Evolutionary conservation across 2,329 filamentous ascomycete genomes (phyloP).

Genomic region (Didymellaceae sp.): DNA sequence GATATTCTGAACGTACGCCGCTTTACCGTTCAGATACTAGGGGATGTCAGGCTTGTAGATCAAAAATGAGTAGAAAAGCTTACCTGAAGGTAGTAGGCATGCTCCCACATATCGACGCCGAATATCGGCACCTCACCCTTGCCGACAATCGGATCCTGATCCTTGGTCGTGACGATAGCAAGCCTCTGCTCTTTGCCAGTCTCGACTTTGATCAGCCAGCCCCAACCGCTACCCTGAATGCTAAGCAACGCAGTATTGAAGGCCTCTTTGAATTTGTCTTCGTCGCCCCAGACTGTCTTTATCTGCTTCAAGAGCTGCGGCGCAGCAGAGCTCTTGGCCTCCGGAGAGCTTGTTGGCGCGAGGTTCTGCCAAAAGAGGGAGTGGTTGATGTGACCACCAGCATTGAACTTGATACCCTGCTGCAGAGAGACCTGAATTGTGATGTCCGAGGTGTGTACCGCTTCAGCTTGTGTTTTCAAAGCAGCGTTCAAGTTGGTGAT

Average conservation of each 20-base stretch:
- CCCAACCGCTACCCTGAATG: constrained; percentile 87
- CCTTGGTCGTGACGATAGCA: constrained; percentile 80
- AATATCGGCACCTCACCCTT: constrained; percentile 70
- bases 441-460: constrained; percentile 64
- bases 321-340: constrained; percentile 62
- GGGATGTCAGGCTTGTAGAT: constrained; percentile 4
- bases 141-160: constrained; percentile 78
- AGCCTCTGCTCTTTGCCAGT: constrained; percentile 60
- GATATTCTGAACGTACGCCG: constrained; percentile 75
- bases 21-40: constrained; percentile 77
- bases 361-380: constrained; percentile 91
- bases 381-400: constrained; percentile 93
- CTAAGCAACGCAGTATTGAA: constrained; percentile 71
- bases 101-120: constrained; percentile 91
- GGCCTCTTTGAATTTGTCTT: constrained; percentile 68
- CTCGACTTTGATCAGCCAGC: constrained; percentile 77
- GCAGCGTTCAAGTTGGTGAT: constrained; percentile 76
- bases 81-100: constrained; percentile 86
- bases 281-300: constrained; percentile 69
- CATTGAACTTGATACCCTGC: constrained; percentile 81
- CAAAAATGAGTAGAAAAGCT: background rate
- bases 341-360: constrained; percentile 63
- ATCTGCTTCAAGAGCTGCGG: constrained; percentile 69
- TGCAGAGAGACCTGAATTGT: constrained; percentile 71
- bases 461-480: constrained; percentile 64